Evolutionary conservation across 208 protist species (phyloP), one percentile per base, ranked within the genome.

Genomic region (Wallacemonas sp.): DNA sequence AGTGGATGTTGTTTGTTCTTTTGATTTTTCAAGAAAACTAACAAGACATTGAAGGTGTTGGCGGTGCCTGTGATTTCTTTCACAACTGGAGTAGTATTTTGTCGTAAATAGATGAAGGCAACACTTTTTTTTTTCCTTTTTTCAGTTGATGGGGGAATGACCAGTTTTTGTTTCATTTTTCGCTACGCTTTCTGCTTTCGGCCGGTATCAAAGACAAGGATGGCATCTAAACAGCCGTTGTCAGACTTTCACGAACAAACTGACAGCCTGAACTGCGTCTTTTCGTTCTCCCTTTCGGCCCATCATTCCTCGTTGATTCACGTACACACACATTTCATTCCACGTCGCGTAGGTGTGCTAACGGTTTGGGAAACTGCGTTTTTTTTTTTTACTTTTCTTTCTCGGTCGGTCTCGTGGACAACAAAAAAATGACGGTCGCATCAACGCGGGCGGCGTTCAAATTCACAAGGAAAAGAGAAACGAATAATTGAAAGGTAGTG

Each of bases 11-110:
- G 17, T 22, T 21, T 17, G 42, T 41, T 49, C 36, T 38, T 47
- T 68, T 1, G 34, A 54, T 31, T 56, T 66, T 22, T 15, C 33
- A 47, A 38, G 30, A 41, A 45, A 15, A 54, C 14, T 14, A 8
- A 24, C 51, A 27, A 58, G 51, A 15, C 33, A 58, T 22, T 42
- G 42, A 65, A 41, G 5, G 42, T 68, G 30, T 61, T 39, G 34
- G 41, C 51, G 51, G 31, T 39, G 19, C 51, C 15, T 19, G 0
- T 11, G 28, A 31, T 45, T 44, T 14, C 47, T 66, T 55, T 56
- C 51, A 39, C 51, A n/a, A n/a, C n/a, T n/a, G n/a, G n/a, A 44
- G n/a, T 66, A 9, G 30, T 66, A 22, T 54, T 66, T 66, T 56
- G 30, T 34, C 39, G 61, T 56, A 30, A 15, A 21, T n/a, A 24